These are phyloP conservation scores for Haplographium delicatum DNA, from an alignment of 495 filamentous ascomycete species.

Conservation along the genomic window DNA sequence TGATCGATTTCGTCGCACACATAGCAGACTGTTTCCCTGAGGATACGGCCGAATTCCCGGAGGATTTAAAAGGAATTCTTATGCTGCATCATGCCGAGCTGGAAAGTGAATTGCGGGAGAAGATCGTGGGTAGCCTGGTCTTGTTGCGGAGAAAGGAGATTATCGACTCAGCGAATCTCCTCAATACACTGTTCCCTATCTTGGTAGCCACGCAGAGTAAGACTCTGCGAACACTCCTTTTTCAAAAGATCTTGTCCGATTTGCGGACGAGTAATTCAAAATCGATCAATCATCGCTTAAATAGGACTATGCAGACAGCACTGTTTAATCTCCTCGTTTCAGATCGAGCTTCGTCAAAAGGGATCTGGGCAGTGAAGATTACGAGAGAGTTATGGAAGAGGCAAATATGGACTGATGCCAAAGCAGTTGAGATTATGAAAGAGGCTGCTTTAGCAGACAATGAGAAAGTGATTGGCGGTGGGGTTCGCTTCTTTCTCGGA, in stretches of 20 bases:
- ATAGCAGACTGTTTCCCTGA: conserved; percentile 89
- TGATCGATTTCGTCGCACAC: conserved; percentile 86
- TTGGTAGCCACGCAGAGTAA: conserved; percentile 84
- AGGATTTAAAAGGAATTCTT: conserved; percentile 76
- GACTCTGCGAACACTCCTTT: conserved; percentile 73
- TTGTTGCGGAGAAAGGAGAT: conserved; percentile 86
- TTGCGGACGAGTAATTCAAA: conserved; percentile 80
- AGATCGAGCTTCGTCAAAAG: conserved; percentile 77
- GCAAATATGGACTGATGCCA: conserved; percentile 82
- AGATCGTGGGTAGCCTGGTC: conserved; percentile 86
- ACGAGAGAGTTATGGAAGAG: conserved; percentile 85
- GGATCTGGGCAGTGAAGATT: conserved; percentile 89
- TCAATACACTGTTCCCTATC: conserved; percentile 90
- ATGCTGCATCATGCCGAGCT: conserved; percentile 74
- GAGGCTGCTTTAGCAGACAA: conserved; percentile 77
- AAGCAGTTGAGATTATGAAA: conserved; percentile 92
- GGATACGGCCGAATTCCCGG: conserved; percentile 68
- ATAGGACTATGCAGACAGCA: conserved; percentile 85
- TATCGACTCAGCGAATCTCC: conserved; percentile 72
- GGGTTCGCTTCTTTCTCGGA: conserved; percentile 90
- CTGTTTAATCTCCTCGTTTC: conserved; percentile 85
- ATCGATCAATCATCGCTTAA: conserved; percentile 82
- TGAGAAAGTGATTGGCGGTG: conserved; percentile 82
- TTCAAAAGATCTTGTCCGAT: conserved; percentile 87
- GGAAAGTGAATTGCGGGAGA: conserved; percentile 79